Conservation (phyloP, 2,329 filamentous ascomycete genomes). For the Sarocladiaceae sp. region DNA sequence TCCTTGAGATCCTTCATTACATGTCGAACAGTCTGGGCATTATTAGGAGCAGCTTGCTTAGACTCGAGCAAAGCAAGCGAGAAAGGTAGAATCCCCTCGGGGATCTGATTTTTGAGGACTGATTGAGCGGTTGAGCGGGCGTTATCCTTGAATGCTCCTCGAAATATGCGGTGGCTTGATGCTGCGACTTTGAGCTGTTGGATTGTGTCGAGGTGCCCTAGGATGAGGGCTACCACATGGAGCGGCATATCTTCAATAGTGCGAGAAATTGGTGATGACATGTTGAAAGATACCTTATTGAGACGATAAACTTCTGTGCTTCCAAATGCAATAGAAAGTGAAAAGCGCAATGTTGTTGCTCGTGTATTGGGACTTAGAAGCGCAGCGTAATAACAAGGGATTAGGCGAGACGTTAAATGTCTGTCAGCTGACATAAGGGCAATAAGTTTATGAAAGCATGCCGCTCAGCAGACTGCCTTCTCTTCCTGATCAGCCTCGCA, state of each 20-base stretch:
- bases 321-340: too few relatives aligned
- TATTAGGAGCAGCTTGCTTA: neutral
- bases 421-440: too few relatives aligned
- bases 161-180: constrained; percentile 4
- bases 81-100: neutral
- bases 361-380: too few relatives aligned
- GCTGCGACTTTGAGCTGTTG: constrained; percentile 1
- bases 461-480: too few relatives aligned
- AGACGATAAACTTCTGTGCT: too few relatives aligned
- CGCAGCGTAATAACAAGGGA: too few relatives aligned
- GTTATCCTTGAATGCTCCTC: constrained; percentile 1
- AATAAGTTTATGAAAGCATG: too few relatives aligned
- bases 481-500: too few relatives aligned
- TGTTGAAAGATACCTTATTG: too few relatives aligned
- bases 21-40: neutral
- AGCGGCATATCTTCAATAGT: constrained; percentile 4
- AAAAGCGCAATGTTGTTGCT: too few relatives aligned
- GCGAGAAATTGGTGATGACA: neutral
- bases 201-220: constrained; percentile 6
- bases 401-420: too few relatives aligned
- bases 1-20: constrained; percentile 3
- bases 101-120: neutral
- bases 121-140: neutral
- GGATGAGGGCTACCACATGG: neutral
- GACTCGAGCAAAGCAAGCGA: constrained; percentile 2